phyloP scores from a whole-genome alignment of 768 basidiomycete genomes.

The Rhizopogon vinicolor region DNA sequence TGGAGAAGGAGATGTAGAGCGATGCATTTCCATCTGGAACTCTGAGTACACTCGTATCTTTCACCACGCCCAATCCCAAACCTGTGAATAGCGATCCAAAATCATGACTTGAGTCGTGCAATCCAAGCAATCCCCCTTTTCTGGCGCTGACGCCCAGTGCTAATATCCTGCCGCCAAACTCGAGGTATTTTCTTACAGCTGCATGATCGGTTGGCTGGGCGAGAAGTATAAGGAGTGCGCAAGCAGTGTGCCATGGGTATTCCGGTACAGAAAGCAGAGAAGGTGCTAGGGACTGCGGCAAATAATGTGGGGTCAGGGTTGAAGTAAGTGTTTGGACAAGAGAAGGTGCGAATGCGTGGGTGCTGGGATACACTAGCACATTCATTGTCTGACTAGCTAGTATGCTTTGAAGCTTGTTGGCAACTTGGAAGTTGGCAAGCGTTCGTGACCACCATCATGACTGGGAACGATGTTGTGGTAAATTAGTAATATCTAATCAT shows the following conservation, averaged over 20 bases:
- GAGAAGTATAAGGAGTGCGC: conserved; percentile 81
- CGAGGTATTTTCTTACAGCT: conserved; percentile 55
- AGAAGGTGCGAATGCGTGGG: conserved; percentile 48
- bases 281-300: conserved; percentile 64
- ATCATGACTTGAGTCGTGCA: conserved; percentile 31
- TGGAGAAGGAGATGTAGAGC: conserved; percentile 22
- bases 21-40: conserved; percentile 18
- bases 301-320: conserved; percentile 69
- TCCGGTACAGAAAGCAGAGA: conserved; percentile 49
- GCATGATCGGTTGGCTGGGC: conserved; percentile 38
- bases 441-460: too few species aligned
- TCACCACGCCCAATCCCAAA: conserved; percentile 27
- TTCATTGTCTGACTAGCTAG: conserved; percentile 41
- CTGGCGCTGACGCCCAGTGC: conserved; percentile 61
- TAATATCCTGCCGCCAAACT: conserved; percentile 66
- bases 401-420: neutral
- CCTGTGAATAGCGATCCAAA: conserved; percentile 33
- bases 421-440: too few species aligned
- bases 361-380: conserved; percentile 69
- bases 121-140: conserved; percentile 35
- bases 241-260: conserved; percentile 74
- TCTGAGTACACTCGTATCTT: conserved; percentile 20
- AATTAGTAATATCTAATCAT: neutral
- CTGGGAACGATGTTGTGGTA: too few species aligned
- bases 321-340: conserved; percentile 46